Base-by-base conservation (phyloP, 441 rosid genomes). In the Monsonia emarginata region DNA sequence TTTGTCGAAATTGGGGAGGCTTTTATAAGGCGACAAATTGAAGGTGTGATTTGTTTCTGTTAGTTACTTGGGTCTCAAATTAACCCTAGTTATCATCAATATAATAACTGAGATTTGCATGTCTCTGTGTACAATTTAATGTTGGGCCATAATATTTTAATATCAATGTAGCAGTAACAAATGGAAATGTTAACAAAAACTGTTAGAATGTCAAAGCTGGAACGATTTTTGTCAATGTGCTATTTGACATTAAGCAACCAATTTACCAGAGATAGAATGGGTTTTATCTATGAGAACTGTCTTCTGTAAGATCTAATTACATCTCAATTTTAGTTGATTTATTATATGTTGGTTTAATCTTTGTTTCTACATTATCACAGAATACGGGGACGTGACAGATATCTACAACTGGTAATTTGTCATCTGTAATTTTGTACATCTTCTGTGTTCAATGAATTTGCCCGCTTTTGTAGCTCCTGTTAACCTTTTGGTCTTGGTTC, bases 331-430 rank as follows among this genome's bases (percentile, higher is more conserved):
- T 3, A 18, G 27, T 52, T 68, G n/a, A 68, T 60, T 22, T 59
- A 25, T 46, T 46, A 3, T 27, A 31, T 13, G 10, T 14, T 61
- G n/a, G 1, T 16, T 19, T 42, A 16, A 59, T 60, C n/a, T 25
- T 10, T 60, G 50, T 64, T 30, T 64, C 42, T 65, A 34, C 59
- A 10, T 67, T 71, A 44, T 77, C 75, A 69, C 92, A 89, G 99
- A 91, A 74, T 91, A 89, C 69, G 99, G 97, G 73, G 96, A 91
- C 68, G 92, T 91, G 85, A 89, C 99, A 4, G 89, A 89, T 81
- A 89, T 94, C 69, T 91, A 94, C 78, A 95, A 81, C 82, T 95
- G 97, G 99, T 95, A 88, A 82, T 63, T 65, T 64, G 65, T 72
- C 65, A 46, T 63, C 67, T 69, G 19, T 34, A 19, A 54, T 14